A percentile compares a stretch with the other conserved stretches of the same genome.
Conservation (phyloP, 139 green algal species). For the Astrephomene gubernaculifera region DNA sequence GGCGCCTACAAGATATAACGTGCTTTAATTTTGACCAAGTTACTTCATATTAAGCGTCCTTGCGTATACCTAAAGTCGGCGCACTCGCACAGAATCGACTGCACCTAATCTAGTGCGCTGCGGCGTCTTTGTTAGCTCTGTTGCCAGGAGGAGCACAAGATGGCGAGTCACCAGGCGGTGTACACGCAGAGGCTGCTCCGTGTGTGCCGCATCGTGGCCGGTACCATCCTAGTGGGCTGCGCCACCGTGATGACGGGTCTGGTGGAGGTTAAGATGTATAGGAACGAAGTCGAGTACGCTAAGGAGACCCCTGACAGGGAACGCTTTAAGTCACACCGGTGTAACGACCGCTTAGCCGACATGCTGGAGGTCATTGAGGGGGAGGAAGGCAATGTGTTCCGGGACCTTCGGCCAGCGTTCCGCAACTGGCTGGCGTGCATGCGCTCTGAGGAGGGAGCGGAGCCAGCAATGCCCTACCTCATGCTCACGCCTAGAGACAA, state of each 20-base stretch:
- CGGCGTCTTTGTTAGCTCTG: too few relatives aligned
- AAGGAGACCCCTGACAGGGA: not conserved
- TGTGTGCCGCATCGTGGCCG: constrained; percentile 2
- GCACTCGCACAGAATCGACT: too few relatives aligned
- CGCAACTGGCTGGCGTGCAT: constrained; percentile 42
- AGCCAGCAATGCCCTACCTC: constrained; percentile 37
- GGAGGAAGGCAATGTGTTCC: constrained; percentile 25
- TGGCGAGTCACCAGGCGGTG: not conserved
- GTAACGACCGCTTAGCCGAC: constrained; percentile 31
- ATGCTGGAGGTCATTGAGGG: constrained; percentile 31
- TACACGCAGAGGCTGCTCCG: constrained; percentile 6
- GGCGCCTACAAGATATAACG: too few relatives aligned
- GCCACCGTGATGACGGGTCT: constrained; percentile 1
- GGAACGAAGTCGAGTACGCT: constrained; percentile 30
- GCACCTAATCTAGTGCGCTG: too few relatives aligned
- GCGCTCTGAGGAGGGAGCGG: not conserved
- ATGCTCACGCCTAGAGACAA: constrained; percentile 39
- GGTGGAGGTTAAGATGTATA: not conserved
- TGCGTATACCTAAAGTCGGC: too few relatives aligned
- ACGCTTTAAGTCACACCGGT: constrained; percentile 31
- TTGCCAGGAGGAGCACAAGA: too few relatives aligned
- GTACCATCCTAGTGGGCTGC: constrained; percentile 2
- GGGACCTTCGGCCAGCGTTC: constrained; percentile 27
- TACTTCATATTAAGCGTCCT: too few relatives aligned
- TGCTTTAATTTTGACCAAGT: too few relatives aligned